A percentile compares a stretch with the other conserved stretches of the same genome.
These are phyloP conservation scores for Erigeron canadensis DNA, from an alignment of 129 eudicot species.

Conservation along the genomic window DNA sequence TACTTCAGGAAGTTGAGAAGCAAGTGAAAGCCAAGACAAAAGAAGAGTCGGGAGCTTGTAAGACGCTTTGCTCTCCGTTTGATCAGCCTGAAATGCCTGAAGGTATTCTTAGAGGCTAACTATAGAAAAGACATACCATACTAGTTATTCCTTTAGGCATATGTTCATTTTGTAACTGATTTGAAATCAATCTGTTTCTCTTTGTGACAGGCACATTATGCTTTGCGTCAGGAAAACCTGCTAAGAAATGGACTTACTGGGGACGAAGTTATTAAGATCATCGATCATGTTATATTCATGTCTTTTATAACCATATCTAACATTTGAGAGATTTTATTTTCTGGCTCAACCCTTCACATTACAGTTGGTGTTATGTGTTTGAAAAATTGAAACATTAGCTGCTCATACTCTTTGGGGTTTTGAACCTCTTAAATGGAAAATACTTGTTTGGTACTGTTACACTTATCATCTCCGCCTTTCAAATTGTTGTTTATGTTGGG, in stretches of 20 bases:
- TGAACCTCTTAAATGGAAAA: not conserved
- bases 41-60: slow-evolving; percentile 72
- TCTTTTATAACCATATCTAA: not conserved
- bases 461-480: not conserved
- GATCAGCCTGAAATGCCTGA: slow-evolving; percentile 64
- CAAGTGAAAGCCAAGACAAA: slow-evolving; percentile 66
- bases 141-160: not conserved
- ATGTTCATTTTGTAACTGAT: not conserved
- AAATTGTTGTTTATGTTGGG: not conserved
- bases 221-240: slow-evolving; percentile 79
- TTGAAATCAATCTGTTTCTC: not conserved
- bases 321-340: not conserved
- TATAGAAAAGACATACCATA: not conserved
- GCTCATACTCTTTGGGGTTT: not conserved
- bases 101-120: slow-evolving; percentile 41
- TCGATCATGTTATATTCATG: too few species aligned
- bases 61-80: slow-evolving; percentile 67
- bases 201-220: slow-evolving; percentile 55
- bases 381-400: not conserved
- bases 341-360: slow-evolving; percentile 4
- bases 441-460: not conserved
- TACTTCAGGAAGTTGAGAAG: slow-evolving; percentile 69
- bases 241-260: slow-evolving; percentile 80
- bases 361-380: slow-evolving; percentile 14
- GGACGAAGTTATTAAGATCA: slow-evolving; percentile 54